Conservation (phyloP, 2,329 filamentous ascomycete species). For the Capronia americana region DNA sequence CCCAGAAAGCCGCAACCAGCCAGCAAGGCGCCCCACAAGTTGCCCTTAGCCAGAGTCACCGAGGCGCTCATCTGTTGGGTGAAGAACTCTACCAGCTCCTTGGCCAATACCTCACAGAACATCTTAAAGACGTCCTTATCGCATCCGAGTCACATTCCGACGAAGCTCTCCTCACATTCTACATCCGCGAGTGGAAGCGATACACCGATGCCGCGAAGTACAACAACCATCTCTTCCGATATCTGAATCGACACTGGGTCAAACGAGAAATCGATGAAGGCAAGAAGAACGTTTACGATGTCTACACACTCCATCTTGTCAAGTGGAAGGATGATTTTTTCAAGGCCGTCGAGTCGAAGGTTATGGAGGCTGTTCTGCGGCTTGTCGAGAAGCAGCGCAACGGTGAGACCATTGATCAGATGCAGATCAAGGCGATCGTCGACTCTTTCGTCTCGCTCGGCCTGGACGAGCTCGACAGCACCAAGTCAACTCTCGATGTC, state of each 20-base stretch:
- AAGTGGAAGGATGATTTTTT: constrained; percentile 96
- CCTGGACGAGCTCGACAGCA: constrained; percentile 88
- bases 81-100: constrained; percentile 95
- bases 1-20: constrained; percentile 80
- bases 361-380: constrained; percentile 94
- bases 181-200: constrained; percentile 94
- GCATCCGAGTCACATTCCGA: constrained; percentile 82
- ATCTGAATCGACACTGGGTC: constrained; percentile 98
- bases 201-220: constrained; percentile 97
- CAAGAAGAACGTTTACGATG: constrained; percentile 97
- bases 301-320: constrained; percentile 94
- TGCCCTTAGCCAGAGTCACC: constrained; percentile 23
- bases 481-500: constrained; percentile 93
- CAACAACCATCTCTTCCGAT: constrained; percentile 95
- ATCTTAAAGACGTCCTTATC: constrained; percentile 73
- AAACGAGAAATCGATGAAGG: constrained; percentile 99
- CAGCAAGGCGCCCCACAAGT: background rate
- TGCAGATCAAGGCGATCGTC: constrained; percentile 95
- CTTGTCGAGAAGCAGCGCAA: constrained; percentile 97
- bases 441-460: constrained; percentile 96
- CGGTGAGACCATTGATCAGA: constrained; percentile 96
- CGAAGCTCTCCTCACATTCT: constrained; percentile 87
- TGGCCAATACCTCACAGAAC: constrained; percentile 79
- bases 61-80: constrained; percentile 80
- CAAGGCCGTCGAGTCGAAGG: constrained; percentile 77